These are phyloP conservation scores for Pseudocercospora vitis DNA, from an alignment of 2,329 filamentous ascomycete genomes.

Conservation along the genomic window DNA sequence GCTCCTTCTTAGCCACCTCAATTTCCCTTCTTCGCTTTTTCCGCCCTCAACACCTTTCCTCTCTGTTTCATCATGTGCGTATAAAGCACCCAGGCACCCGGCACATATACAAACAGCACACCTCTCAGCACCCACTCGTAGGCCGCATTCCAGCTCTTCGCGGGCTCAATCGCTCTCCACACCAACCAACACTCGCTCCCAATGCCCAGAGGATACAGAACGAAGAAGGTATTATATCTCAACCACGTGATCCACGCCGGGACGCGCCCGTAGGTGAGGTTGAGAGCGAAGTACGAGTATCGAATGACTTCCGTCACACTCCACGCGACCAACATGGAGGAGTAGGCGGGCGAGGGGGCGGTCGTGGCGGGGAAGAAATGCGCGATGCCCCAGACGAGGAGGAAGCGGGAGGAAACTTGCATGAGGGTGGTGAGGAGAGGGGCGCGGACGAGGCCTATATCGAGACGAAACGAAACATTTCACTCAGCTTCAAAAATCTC, in stretches of 20 bases:
- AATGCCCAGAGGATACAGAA: slow-evolving; percentile 92
- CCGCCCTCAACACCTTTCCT: slow-evolving; percentile 66
- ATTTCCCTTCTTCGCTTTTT: slow-evolving; percentile 49
- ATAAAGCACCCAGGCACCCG: slow-evolving; percentile 83
- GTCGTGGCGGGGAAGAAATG: slow-evolving; percentile 69
- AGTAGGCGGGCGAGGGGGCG: slow-evolving; percentile 60
- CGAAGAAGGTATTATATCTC: slow-evolving; percentile 85
- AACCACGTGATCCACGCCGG: slow-evolving; percentile 73
- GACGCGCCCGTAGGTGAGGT: slow-evolving; percentile 57
- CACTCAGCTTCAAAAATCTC: too few species aligned
- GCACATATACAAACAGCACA: slow-evolving; percentile 74
- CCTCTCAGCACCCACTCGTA: slow-evolving; percentile 62
- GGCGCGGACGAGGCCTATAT: slow-evolving; percentile 81
- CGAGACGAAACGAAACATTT: too few species aligned
- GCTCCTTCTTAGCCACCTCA: too few species aligned
- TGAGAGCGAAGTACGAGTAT: slow-evolving; percentile 86
- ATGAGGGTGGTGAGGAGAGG: slow-evolving; percentile 81
- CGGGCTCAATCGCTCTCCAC: slow-evolving; percentile 64
- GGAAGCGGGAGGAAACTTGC: slow-evolving; percentile 83
- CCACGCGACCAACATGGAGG: slow-evolving; percentile 83
- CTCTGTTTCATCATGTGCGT: slow-evolving; percentile 94
- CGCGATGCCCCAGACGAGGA: slow-evolving; percentile 86
- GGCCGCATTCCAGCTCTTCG: slow-evolving; percentile 50
- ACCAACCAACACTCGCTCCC: slow-evolving; percentile 82
- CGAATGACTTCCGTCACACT: slow-evolving; percentile 87